These are phyloP conservation scores for Lactifluus volemus DNA, from an alignment of 768 basidiomycete genomes.

Conservation along the genomic window DNA sequence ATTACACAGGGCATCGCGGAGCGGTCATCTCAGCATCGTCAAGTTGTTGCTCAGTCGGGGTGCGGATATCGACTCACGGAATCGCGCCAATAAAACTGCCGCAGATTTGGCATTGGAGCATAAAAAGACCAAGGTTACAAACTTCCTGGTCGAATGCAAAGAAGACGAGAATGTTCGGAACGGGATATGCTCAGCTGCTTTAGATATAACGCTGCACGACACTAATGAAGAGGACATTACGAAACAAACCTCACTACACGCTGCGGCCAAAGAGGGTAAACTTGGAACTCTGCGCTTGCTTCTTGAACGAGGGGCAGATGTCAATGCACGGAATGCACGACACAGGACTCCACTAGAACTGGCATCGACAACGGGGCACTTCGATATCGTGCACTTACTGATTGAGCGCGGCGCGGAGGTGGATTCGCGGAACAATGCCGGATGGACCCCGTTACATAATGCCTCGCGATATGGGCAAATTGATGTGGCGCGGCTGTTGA, in stretches of 20 bases:
- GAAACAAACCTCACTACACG: not conserved
- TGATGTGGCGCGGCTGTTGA: not conserved
- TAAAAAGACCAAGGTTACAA: not conserved
- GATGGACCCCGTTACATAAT: not conserved
- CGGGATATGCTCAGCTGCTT: not conserved
- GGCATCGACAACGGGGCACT: not conserved
- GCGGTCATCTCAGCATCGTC: not conserved
- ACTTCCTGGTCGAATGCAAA: not conserved
- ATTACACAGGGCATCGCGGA: not conserved
- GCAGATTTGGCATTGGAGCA: not conserved
- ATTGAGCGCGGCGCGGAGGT: not conserved
- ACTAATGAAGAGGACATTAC: too few relatives aligned
- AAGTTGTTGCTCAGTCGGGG: not conserved
- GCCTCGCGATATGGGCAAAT: not conserved
- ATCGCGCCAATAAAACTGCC: not conserved
- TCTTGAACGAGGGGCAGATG: not conserved
- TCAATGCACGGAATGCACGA: not conserved
- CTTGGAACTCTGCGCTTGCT: not conserved
- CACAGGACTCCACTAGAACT: not conserved
- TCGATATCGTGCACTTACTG: not conserved
- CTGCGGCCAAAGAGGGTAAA: not conserved
- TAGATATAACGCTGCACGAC: not conserved
- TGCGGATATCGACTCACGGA: not conserved
- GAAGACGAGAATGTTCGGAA: not conserved
- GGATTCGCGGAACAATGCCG: not conserved